Percentiles rank a stretch among this genome's conserved stretches.
Evolutionary conservation across 169 alveolate genomes (phyloP).

Genomic region (Cryptosporidium ryanae): DNA sequence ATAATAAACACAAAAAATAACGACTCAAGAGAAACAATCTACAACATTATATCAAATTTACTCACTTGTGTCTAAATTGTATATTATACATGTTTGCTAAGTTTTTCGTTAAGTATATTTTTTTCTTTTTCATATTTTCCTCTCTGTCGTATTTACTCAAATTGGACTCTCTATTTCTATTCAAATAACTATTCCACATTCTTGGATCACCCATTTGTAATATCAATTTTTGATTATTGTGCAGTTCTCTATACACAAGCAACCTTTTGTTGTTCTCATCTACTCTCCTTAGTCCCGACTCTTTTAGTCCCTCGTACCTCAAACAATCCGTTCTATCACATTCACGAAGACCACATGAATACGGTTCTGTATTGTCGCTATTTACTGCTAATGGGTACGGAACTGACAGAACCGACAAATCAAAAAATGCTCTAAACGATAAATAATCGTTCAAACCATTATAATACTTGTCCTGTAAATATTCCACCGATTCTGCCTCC

Average conservation of each 20-base stretch:
- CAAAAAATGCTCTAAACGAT: conserved; percentile 66
- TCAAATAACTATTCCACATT: conserved; percentile 57
- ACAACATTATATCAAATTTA: conserved; percentile 37
- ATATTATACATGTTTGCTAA: conserved; percentile 21
- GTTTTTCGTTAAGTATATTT: conserved; percentile 40
- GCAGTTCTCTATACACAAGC: conserved; percentile 33
- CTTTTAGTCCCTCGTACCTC: neutral
- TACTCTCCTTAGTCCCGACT: conserved; percentile 28
- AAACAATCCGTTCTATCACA: conserved; percentile 32
- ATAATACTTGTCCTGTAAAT: conserved; percentile 66
- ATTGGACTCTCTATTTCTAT: neutral
- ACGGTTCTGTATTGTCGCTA: neutral
- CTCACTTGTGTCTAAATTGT: conserved; percentile 35
- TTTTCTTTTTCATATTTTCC: neutral
- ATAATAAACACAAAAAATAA: conserved; percentile 9
- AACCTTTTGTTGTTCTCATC: conserved; percentile 21
- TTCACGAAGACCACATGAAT: conserved; percentile 57
- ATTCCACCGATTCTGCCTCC: conserved; percentile 54
- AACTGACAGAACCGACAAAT: conserved; percentile 40
- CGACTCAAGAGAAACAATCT: conserved; percentile 33
- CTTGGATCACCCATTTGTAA: conserved; percentile 60
- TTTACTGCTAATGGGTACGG: conserved; percentile 34
- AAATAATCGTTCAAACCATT: conserved; percentile 22
- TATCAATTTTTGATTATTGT: conserved; percentile 51
- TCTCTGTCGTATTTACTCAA: neutral